phyloP scores from a whole-genome alignment of 2,329 filamentous ascomycete species.

The Hypocrella siamensis region DNA sequence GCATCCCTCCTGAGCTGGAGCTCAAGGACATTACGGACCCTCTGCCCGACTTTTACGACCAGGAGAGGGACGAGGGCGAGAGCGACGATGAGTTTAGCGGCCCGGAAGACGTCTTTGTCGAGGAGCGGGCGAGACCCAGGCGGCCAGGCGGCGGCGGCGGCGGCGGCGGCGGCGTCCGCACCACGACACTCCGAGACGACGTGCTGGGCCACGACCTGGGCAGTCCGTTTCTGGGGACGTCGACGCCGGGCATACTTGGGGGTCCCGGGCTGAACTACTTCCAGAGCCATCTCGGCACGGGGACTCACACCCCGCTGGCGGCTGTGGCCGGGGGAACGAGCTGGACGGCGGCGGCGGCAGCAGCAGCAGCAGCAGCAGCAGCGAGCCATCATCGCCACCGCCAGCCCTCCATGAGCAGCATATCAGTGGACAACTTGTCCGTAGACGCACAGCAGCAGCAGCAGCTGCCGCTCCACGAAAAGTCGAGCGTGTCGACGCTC shows the following conservation, averaged over 20 bases:
- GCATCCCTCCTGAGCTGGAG: conserved; percentile 66
- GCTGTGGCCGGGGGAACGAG: conserved; percentile 49
- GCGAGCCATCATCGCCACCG: conserved; percentile 26
- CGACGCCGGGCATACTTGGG: conserved; percentile 50
- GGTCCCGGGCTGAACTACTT: conserved; percentile 72
- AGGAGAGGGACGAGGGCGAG: conserved; percentile 43
- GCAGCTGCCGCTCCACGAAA: conserved; percentile 32
- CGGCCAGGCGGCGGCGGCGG: neutral
- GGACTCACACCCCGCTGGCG: conserved; percentile 64
- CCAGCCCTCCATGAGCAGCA: conserved; percentile 29
- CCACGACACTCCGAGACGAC: conserved; percentile 17
- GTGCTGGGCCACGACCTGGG: conserved; percentile 26
- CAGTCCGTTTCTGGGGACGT: conserved; percentile 41
- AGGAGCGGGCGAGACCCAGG: conserved; percentile 2
- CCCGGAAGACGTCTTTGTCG: conserved; percentile 15
- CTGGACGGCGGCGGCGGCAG: conserved; percentile 15
- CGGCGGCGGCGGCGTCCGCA: conserved; percentile 11
- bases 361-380: conserved; percentile 3
- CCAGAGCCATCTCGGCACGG: conserved; percentile 61
- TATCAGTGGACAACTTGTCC: conserved; percentile 25
- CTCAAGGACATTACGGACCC: conserved; percentile 96
- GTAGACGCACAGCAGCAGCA: conserved; percentile 15
- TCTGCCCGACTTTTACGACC: conserved; percentile 90
- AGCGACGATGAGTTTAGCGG: conserved; percentile 16
- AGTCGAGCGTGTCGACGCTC: conserved; percentile 46